phyloP scores from a whole-genome alignment of 2,329 filamentous ascomycete genomes.

The Zymoseptoria brevis region DNA sequence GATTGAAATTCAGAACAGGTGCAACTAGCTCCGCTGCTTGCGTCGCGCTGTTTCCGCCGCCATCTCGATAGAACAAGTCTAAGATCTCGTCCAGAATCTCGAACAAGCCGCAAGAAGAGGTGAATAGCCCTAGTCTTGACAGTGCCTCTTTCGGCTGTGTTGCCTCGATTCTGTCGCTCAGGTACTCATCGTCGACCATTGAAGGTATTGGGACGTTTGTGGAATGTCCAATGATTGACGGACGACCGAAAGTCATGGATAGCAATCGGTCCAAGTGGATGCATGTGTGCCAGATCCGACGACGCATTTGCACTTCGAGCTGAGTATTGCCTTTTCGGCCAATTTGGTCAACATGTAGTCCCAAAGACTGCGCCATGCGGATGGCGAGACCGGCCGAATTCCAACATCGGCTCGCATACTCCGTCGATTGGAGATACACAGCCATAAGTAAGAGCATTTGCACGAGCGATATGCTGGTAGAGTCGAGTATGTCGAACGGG shows the following conservation, averaged over 20 bases:
- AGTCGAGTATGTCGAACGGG: slow-evolving; percentile 21
- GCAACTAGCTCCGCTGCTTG: slow-evolving; percentile 14
- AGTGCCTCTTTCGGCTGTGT: slow-evolving; percentile 27
- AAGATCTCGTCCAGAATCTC: slow-evolving; percentile 22
- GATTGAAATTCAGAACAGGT: slow-evolving; percentile 18
- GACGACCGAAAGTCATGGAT: slow-evolving; percentile 30
- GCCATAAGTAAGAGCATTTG: slow-evolving; percentile 21
- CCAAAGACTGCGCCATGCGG: slow-evolving; percentile 60
- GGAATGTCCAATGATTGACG: slow-evolving; percentile 21
- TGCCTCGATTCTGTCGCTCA: slow-evolving; percentile 40
- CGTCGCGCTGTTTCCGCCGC: slow-evolving; percentile 2
- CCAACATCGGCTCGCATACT: slow-evolving; percentile 22
- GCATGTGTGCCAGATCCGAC: slow-evolving; percentile 49
- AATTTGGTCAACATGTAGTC: slow-evolving; percentile 55
- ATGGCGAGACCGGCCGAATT: slow-evolving; percentile 36
- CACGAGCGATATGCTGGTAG: slow-evolving; percentile 17
- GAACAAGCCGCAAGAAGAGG: slow-evolving; percentile 21
- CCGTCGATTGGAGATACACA: slow-evolving; percentile 21
- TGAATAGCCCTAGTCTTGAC: slow-evolving; percentile 26
- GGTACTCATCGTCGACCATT: slow-evolving; percentile 45
- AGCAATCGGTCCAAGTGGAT: slow-evolving; percentile 40
- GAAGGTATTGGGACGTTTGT: slow-evolving; percentile 20
- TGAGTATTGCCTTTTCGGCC: slow-evolving; percentile 45
- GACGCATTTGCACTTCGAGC: slow-evolving; percentile 61
- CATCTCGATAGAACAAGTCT: slow-evolving; percentile 18